These are phyloP conservation scores for Globisporangium takayamanum DNA, from an alignment of 352 stramenopile genomes.

Conservation along the genomic window DNA sequence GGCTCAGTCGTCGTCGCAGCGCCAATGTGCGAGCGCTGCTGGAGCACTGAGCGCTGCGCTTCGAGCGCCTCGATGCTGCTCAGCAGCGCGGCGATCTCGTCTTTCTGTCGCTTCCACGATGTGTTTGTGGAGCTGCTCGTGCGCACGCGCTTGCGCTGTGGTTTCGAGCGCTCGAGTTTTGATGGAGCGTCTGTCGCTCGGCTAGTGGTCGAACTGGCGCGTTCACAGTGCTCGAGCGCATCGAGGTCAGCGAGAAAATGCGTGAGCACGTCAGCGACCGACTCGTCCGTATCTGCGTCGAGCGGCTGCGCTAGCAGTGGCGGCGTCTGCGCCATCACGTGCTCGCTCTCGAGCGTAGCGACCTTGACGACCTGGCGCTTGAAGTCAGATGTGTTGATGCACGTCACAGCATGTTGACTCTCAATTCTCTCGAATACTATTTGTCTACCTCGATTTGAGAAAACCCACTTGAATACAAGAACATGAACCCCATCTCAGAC, in stretches of 20 bases:
- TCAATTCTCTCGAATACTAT: no score
- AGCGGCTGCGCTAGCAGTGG: background rate
- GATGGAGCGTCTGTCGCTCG: background rate
- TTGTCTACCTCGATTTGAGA: no score
- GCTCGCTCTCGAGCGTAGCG: no score
- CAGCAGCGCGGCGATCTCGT: conserved; percentile 23
- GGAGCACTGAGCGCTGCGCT: conserved; percentile 20
- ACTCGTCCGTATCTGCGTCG: background rate
- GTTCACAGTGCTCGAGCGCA: background rate
- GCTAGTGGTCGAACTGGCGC: background rate
- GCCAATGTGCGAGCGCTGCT: conserved; percentile 2
- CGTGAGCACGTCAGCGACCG: background rate
- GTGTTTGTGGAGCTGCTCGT: conserved; percentile 9
- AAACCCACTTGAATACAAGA: no score
- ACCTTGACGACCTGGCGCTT: no score
- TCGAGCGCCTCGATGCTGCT: conserved; percentile 22
- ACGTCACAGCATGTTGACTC: no score
- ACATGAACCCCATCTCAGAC: no score
- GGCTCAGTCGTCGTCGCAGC: background rate
- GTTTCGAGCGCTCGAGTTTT: background rate
- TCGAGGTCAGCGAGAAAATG: background rate
- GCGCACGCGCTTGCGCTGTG: conserved; percentile 13
- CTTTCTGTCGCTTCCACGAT: conserved; percentile 27
- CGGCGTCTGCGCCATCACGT: no score
- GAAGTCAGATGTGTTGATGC: no score